Base-by-base conservation (phyloP, 1,284 basidiomycete species). In the Meripilus lineatus region DNA sequence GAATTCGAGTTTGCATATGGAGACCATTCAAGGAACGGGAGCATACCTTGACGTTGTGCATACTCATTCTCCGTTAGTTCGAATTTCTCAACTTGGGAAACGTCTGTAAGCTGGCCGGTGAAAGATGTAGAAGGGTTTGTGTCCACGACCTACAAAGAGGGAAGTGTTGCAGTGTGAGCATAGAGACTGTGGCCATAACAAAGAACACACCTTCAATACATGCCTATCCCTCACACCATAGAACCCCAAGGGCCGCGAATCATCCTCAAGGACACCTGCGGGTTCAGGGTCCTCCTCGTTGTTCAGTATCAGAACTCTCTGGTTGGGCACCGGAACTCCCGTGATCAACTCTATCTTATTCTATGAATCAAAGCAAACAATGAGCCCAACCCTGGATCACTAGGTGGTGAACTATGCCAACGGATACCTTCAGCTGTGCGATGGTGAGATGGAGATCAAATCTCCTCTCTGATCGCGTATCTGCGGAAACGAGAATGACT, bases 1-100 rank as follows among this genome's bases (percentile, higher is more conserved):
- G n/a, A n/a, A n/a, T n/a, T 33, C 18, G 22, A 10, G 10, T 26
- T 4, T 6, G 10, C 28, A 30, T 30, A 18, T 11, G 8, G 18
- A 8, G 10, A 11, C 34, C 11, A 35, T 11, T 13, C 8, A 35
- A 11, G 34, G 8, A 18, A 35, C 34, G 14, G n/a, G 25, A 24
- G 47, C 64, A 8, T 50, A 92, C 92, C 92, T 63, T 73, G 68
- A 53, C 93, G 68, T 58, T 81, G 70, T 15, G 83, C 89, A 61
- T 98, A 98, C 43, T 88, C 90, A 20, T 80, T 81, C 10, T 84
- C 75, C 8, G 82, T 86, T 46, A 98, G 67, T 67, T 97, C 93
- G 56, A 94, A 98, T 63, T 97, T 97, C 30, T 96, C 82, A 1
- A 96, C 93, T 63, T 87, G 79, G 1, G 83, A 83, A 3, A 89